Base-by-base conservation (phyloP, 768 basidiomycete species). In the Xanthoconium stramineum region DNA sequence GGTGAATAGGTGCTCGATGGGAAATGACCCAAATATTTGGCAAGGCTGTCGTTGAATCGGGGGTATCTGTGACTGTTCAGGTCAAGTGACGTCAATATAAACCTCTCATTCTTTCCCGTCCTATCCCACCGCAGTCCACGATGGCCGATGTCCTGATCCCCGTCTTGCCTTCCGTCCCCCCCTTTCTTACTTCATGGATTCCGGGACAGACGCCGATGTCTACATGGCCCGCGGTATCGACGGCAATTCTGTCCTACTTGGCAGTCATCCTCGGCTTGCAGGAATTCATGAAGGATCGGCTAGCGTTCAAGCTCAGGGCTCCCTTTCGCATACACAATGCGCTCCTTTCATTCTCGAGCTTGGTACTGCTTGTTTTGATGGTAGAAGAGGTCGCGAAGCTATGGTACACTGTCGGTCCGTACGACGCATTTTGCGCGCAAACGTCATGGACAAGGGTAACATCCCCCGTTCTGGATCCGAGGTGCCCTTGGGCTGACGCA, bases 291-390 rank as follows among this genome's bases (percentile, higher is more conserved):
- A 88, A 84, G 79, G 83, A 82, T 67, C 76, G 79, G 55, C 76
- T 79, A 62, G 78, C 92, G 1, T 75, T 82, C 69, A 86, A 83
- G 74, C 83, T 96, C 65, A 88, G 82, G 50, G 72, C 78, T 51
- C 78, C 87, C 42, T 95, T 95, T 78, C 91, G 90, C 75, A 62
- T 78, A 29, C 95, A 98, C 76, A 98, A 97, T 72, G 75, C 91
- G 52, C 70, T 94, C 68, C 82, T 98, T 57, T 92, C 90, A 62
- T 68, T 77, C 28, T 91, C 90, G n/a, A 94, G 91, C 61, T 75
- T 82, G 11, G 72, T 94, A 38, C 76, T 98, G 6, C 83, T 98
- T 44, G 76, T 75, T 9, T 77, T 95, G 45, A 93, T 94, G 80
- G 68, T 88, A 44, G 92, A 96, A 72, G 94, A 96, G 75, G 87